Conservation (phyloP, 2,329 filamentous ascomycete genomes). For the Arthrobotrys iridis region DNA sequence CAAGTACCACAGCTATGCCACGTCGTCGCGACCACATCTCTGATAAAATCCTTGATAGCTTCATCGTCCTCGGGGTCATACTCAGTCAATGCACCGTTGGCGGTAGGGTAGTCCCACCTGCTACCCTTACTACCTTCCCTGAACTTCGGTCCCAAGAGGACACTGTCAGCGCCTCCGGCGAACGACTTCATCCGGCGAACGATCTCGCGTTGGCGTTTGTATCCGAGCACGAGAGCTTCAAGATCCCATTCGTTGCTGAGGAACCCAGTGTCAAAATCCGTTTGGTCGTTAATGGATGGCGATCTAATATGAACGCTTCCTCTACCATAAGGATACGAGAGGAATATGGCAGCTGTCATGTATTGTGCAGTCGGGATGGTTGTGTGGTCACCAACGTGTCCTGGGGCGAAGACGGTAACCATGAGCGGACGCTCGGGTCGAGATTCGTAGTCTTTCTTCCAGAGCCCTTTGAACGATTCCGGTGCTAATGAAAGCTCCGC, state of each 20-base stretch:
- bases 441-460: constrained; percentile 84
- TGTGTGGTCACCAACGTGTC: constrained; percentile 64
- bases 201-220: constrained; percentile 73
- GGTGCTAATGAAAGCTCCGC: constrained; percentile 75
- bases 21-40: constrained; percentile 61
- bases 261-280: constrained; percentile 70
- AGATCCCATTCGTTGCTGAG: constrained; percentile 69
- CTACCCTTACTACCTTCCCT: constrained; percentile 62
- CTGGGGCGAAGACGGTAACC: constrained; percentile 62
- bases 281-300: constrained; percentile 62
- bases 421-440: constrained; percentile 69
- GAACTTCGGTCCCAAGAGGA: constrained; percentile 67
- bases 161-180: constrained; percentile 61
- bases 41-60: constrained; percentile 64
- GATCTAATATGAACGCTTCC: constrained; percentile 71
- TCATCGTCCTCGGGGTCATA: constrained; percentile 66
- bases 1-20: constrained; percentile 65
- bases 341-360: constrained; percentile 67
- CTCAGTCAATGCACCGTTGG: constrained; percentile 58
- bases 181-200: constrained; percentile 68
- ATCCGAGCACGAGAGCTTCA: constrained; percentile 70
- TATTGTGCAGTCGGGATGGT: constrained; percentile 65
- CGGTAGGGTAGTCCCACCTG: constrained; percentile 44
- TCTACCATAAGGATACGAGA: constrained; percentile 70
- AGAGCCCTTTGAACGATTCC: constrained; percentile 76